Evolutionary conservation across 352 stramenopile species (phyloP).

Genomic region (Phytophthora brassicae): DNA sequence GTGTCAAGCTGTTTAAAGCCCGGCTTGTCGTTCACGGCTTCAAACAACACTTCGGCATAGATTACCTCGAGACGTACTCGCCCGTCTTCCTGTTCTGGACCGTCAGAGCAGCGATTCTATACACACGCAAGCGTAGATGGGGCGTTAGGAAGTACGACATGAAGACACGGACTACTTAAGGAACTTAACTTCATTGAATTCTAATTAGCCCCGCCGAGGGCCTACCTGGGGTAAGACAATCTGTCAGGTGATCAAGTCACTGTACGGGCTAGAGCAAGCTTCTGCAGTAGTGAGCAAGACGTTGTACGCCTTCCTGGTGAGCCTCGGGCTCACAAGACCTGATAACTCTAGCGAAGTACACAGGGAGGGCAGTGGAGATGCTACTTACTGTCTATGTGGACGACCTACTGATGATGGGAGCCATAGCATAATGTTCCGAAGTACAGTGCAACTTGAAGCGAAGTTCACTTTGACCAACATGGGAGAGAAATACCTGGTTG

Average conservation of each 20-base stretch:
- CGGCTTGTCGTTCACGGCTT: conserved; percentile 13
- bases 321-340: too few species aligned
- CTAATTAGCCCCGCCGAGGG: background rate
- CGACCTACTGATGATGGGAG: background rate
- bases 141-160: conserved; percentile 19
- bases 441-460: background rate
- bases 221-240: too few species aligned
- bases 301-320: too few species aligned
- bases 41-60: conserved; percentile 1
- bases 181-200: background rate
- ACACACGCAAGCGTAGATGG: conserved; percentile 10
- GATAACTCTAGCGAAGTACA: background rate
- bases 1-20: conserved; percentile 15
- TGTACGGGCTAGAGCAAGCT: too few species aligned
- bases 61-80: conserved; percentile 20
- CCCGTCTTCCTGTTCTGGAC: conserved; percentile 19
- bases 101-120: conserved; percentile 2
- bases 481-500: background rate
- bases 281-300: too few species aligned
- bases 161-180: conserved; percentile 2
- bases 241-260: too few species aligned
- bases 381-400: conserved; percentile 13
- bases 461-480: background rate
- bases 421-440: background rate
- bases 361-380: conserved; percentile 11